These are phyloP conservation scores for Boletus subluridellus DNA, from an alignment of 1,284 basidiomycete genomes.

Conservation along the genomic window DNA sequence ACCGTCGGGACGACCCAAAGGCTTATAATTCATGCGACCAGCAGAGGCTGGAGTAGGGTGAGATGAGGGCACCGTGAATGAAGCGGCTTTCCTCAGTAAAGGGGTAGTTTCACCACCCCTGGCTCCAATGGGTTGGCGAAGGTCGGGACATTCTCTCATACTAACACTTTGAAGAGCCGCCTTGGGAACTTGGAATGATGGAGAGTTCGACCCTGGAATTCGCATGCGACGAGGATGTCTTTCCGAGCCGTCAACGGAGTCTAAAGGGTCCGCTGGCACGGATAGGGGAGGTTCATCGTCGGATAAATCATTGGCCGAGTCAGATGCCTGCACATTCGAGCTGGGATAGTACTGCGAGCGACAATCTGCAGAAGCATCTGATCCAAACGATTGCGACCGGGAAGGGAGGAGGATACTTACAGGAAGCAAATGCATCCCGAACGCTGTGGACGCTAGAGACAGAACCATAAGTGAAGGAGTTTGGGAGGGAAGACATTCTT, in stretches of 20 bases:
- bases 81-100: conserved; percentile 42
- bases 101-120: conserved; percentile 37
- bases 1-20: background rate
- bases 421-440: conserved; percentile 49
- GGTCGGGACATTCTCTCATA: conserved; percentile 2
- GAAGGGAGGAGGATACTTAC: conserved; percentile 39
- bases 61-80: conserved; percentile 30
- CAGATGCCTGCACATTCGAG: conserved; percentile 52
- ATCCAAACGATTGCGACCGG: conserved; percentile 1
- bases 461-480: conserved; percentile 50
- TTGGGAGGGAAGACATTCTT: conserved; percentile 43
- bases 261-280: conserved; percentile 24
- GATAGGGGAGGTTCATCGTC: conserved; percentile 32
- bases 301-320: conserved; percentile 36
- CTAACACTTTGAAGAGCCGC: conserved; percentile 49
- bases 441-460: conserved; percentile 51
- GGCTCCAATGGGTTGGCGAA: background rate
- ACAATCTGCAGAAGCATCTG: conserved; percentile 45
- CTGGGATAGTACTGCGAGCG: conserved; percentile 62
- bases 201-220: conserved; percentile 1
- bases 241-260: conserved; percentile 9
- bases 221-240: conserved; percentile 4
- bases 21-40: background rate
- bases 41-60: conserved; percentile 1
- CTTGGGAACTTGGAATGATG: conserved; percentile 34